Evolutionary conservation across 2,329 filamentous ascomycete species (phyloP), one percentile per base, ranked within the genome.

Genomic region (Hymenoscyphus occultus): DNA sequence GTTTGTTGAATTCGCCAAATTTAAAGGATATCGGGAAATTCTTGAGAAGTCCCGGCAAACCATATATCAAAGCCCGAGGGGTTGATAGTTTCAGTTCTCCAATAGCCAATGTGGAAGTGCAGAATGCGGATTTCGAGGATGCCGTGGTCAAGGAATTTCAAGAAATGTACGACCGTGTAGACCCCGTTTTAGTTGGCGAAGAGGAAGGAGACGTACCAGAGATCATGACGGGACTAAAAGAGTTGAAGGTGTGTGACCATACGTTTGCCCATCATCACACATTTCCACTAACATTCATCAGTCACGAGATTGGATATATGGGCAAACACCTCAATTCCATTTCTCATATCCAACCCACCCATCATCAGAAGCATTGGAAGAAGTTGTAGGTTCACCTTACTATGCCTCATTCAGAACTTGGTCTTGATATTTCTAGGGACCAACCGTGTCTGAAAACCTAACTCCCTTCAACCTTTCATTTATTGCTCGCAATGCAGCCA

Each of bases 21-120:
- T 80, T 98, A 54, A 76, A 80, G 39, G 78, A 81, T 51, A 90
- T 98, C 35, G 86, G 88, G 1, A 78, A 83, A 2, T 86, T 94
- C 72, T 77, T 99, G 69, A 84, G 86, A 28, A 93, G 92, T n/a
- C 92, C 93, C 0, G 91, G 90, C 0, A 89, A 88, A 70, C 82
- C 83, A 0, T 93, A 86, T 74, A 89, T 98, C 73, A 86, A 86
- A 67, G 91, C 92, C 0, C 88, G 90, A 66, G 95, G 95, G 0
- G 93, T 97, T 0, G 92, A 95, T 72, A 98, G 94, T 75, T 93
- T 98, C 56, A 88, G 91, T 67, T 96, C 92, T 59, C 86, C 88
- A 0, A 89, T 98, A 12, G 83, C 86, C 7, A 99, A 98, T 77
- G 87, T 96, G 1, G 84, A 86, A 2, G 76, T 92, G 0, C 79